These are phyloP conservation scores for Aspergillus quadrilineatus DNA, from an alignment of 2,329 filamentous ascomycete species.

Conservation along the genomic window DNA sequence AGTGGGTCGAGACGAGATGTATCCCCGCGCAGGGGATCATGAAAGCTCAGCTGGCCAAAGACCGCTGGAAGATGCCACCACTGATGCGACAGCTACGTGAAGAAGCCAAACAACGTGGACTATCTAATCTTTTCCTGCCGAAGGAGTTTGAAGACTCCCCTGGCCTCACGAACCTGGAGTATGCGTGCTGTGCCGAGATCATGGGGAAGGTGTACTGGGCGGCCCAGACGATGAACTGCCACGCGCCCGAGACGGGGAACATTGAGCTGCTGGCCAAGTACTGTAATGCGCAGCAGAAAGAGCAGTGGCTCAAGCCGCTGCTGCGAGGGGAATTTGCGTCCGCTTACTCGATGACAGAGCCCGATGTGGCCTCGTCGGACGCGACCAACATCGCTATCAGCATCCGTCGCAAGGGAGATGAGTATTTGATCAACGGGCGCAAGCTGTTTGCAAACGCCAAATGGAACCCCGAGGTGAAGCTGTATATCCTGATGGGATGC, in stretches of 20 bases:
- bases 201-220: constrained; percentile 10
- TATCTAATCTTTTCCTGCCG: constrained; percentile 11
- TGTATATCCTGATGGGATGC: constrained; percentile 13
- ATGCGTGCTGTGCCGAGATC: constrained; percentile 10
- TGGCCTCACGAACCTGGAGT: constrained; percentile 12
- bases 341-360: constrained; percentile 13
- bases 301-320: constrained; percentile 3
- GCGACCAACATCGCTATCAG: constrained; percentile 11
- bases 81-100: constrained; percentile 4
- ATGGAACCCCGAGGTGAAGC: constrained; percentile 8
- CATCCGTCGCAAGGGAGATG: background rate
- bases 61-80: constrained; percentile 10
- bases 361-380: constrained; percentile 8
- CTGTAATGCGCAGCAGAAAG: constrained; percentile 10
- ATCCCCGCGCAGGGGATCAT: constrained; percentile 9
- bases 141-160: constrained; percentile 5
- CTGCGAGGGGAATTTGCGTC: constrained; percentile 7
- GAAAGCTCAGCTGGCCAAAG: constrained; percentile 4
- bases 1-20: constrained; percentile 11
- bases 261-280: constrained; percentile 14
- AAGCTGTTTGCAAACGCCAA: constrained; percentile 6
- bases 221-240: constrained; percentile 13
- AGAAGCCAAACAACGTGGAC: constrained; percentile 8
- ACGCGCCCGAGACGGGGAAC: constrained; percentile 13
- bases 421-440: constrained; percentile 11